Conservation (phyloP, 2,329 filamentous ascomycete genomes). For the Xylaria hypoxylon region DNA sequence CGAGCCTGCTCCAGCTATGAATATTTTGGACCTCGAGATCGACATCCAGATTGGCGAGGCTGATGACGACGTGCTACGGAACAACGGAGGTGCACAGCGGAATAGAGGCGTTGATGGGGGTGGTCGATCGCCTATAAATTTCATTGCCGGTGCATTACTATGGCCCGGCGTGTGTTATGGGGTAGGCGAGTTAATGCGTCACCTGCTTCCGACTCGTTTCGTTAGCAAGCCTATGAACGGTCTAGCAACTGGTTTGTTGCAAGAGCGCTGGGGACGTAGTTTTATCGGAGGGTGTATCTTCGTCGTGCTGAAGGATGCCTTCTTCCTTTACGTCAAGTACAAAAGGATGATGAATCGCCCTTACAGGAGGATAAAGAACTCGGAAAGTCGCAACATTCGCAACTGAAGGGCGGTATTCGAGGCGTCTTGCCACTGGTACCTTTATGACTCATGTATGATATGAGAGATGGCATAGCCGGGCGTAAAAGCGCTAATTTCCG, state of each 20-base stretch:
- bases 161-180: conserved; percentile 84
- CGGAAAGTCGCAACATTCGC: conserved; percentile 42
- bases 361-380: conserved; percentile 65
- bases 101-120: conserved; percentile 36
- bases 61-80: conserved; percentile 42
- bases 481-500: background rate
- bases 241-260: conserved; percentile 72
- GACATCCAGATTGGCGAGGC: conserved; percentile 44
- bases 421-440: conserved; percentile 1
- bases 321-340: conserved; percentile 73
- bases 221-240: conserved; percentile 58
- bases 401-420: conserved; percentile 25
- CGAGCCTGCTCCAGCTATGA: conserved; percentile 35
- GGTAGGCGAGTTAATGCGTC: conserved; percentile 79
- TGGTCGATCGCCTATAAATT: conserved; percentile 53
- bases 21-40: conserved; percentile 43
- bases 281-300: conserved; percentile 90
- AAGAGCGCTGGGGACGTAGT: conserved; percentile 88
- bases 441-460: conserved; percentile 29
- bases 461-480: conserved; percentile 17
- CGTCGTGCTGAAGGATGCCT: conserved; percentile 80
- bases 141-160: conserved; percentile 69
- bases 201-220: conserved; percentile 76
- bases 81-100: conserved; percentile 31
- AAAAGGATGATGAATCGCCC: conserved; percentile 67